Conservation (phyloP, 1,139 yeast genomes). For the Pichia sp. region DNA sequence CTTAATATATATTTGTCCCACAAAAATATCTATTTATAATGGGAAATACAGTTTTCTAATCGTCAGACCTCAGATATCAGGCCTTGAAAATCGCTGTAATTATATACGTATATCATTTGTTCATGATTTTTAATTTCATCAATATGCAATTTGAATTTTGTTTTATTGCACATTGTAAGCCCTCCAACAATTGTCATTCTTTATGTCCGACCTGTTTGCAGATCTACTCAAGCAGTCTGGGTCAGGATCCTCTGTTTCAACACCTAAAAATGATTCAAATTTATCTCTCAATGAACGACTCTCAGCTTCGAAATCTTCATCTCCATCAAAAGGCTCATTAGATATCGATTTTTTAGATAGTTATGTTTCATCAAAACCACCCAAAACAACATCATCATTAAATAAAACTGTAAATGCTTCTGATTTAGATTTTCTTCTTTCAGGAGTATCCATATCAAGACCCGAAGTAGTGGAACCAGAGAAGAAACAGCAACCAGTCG, state of each 20-base stretch:
- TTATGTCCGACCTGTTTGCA: conserved; percentile 40
- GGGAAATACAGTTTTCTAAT: too few species aligned
- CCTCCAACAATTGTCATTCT: too few species aligned
- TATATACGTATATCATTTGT: too few species aligned
- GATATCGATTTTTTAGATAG: conserved; percentile 18
- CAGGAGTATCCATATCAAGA: conserved; percentile 16
- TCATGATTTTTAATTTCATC: too few species aligned
- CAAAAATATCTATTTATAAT: too few species aligned
- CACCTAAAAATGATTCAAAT: conserved; percentile 15
- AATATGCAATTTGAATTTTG: too few species aligned
- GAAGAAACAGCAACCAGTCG: neutral
- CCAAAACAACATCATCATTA: neutral
- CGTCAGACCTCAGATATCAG: too few species aligned
- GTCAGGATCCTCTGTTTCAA: conserved; percentile 18
- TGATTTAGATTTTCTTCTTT: conserved; percentile 7
- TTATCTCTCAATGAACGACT: conserved; percentile 29
- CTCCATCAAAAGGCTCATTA: conserved; percentile 2
- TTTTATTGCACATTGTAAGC: too few species aligned
- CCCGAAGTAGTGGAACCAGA: neutral
- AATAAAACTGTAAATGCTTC: neutral
- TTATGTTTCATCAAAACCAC: conserved; percentile 7
- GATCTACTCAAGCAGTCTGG: conserved; percentile 32
- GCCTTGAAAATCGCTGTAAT: too few species aligned
- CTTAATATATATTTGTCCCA: too few species aligned
- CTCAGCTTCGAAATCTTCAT: conserved; percentile 3